Base-by-base conservation (phyloP, 2,329 filamentous ascomycete genomes). In the Fusarium dimerum region DNA sequence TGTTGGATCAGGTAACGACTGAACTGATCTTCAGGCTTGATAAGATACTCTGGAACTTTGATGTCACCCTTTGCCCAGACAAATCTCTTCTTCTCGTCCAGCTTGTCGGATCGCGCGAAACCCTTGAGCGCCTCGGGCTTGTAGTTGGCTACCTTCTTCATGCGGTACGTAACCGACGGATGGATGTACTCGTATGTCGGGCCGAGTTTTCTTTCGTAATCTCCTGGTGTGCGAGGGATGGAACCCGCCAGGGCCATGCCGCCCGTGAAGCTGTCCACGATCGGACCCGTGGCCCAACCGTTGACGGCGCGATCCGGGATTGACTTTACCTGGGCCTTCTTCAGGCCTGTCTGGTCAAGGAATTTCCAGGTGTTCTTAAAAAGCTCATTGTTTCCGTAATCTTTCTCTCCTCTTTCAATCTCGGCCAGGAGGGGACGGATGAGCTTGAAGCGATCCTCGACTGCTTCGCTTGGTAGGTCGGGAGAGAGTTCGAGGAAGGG, bases 221-320 rank as follows among this genome's bases (percentile, higher is more conserved):
- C 42, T 3, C 62, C 62, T 3, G 62, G 62, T 2, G 52, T 52
- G 12, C 62, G 50, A 47, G 53, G 48, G 26, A 56, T 7, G 29
- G 46, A 62, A 11, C 45, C 51, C 5, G 17, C 49, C 3, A 60
- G 54, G 2, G 60, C 39, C 55, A 63, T 57, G 39, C 48, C 52
- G 29, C 52, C 56, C 3, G 56, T 60, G 56, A 62, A 64, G 52
- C 61, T 64, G 30, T 64, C 62, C 36, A 64, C 53, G 16, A 64
- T 63, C 34, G 62, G 60, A 2, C 62, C 62, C 1, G 59, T 64
- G 13, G 61, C 62, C 62, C 62, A 64, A 9, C 62, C 62, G 20
- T 39, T 54, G 50, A 63, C 42, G 4, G 48, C 51, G 16, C 60
- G 59, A 11, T 56, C 45, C 17, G 51, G 47, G 16, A 63, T 45